phyloP scores from a whole-genome alignment of 1,139 yeast genomes.

The Insectozyma bohioensis region DNA sequence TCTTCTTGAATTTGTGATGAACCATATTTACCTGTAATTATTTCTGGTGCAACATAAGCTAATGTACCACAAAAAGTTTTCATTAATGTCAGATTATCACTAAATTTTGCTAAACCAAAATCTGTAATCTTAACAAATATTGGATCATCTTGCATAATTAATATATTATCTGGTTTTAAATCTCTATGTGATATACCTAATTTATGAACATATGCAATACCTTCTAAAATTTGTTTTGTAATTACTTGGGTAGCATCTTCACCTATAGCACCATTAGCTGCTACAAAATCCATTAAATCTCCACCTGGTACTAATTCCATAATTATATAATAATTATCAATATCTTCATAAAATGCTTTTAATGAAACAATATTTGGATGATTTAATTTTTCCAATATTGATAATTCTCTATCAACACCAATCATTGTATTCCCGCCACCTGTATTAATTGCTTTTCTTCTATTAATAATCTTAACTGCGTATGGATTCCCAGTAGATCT shows the following conservation, averaged over 20 bases:
- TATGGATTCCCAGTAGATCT: slow-evolving; percentile 78
- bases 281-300: slow-evolving; percentile 95
- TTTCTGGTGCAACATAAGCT: slow-evolving; percentile 94
- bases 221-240: slow-evolving; percentile 77
- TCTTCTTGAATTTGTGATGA: slow-evolving; percentile 24
- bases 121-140: slow-evolving; percentile 88
- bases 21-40: slow-evolving; percentile 69
- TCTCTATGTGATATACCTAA: slow-evolving; percentile 93
- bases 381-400: slow-evolving; percentile 69
- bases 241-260: slow-evolving; percentile 89
- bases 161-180: slow-evolving; percentile 87
- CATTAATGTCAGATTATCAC: slow-evolving; percentile 74
- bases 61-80: slow-evolving; percentile 89
- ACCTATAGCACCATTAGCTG: slow-evolving; percentile 86
- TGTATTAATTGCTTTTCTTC: slow-evolving; percentile 73
- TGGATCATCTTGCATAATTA: slow-evolving; percentile 89
- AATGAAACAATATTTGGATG: slow-evolving; percentile 85
- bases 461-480: slow-evolving; percentile 88
- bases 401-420: slow-evolving; percentile 84
- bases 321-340: slow-evolving; percentile 75
- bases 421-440: slow-evolving; percentile 56
- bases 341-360: slow-evolving; percentile 83
- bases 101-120: slow-evolving; percentile 84
- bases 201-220: slow-evolving; percentile 82
- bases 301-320: slow-evolving; percentile 98